These are phyloP conservation scores for Xylariomycetidae sp. DNA, from an alignment of 2,329 filamentous ascomycete species.

Conservation along the genomic window DNA sequence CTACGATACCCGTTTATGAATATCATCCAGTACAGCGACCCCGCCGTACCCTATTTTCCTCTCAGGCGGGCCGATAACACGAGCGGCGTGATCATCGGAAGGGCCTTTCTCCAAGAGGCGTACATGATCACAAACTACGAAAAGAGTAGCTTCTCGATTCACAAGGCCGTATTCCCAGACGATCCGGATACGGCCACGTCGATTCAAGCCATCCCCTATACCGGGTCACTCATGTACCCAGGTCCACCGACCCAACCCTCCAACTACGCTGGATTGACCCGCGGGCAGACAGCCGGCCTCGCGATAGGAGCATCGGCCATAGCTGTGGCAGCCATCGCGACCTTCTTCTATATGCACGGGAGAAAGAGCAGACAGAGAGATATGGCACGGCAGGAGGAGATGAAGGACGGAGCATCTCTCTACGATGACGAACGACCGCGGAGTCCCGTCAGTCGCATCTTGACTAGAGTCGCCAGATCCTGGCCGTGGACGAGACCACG, in stretches of 20 bases:
- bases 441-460: conserved; percentile 34
- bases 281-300: conserved; percentile 41
- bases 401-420: conserved; percentile 33
- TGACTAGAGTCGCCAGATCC: conserved; percentile 37
- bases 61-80: conserved; percentile 52
- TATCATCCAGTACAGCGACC: conserved; percentile 39
- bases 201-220: conserved; percentile 37
- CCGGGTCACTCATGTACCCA: conserved; percentile 46
- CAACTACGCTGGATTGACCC: conserved; percentile 28
- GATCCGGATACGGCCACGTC: conserved; percentile 35
- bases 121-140: conserved; percentile 57
- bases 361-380: conserved; percentile 22
- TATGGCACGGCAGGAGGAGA: conserved; percentile 22
- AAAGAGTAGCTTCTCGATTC: conserved; percentile 46
- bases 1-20: conserved; percentile 46
- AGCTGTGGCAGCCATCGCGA: conserved; percentile 25
- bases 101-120: conserved; percentile 67
- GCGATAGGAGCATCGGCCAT: conserved; percentile 36
- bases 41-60: conserved; percentile 59
- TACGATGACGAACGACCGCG: conserved; percentile 29
- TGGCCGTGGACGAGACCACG: conserved; percentile 28
- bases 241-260: conserved; percentile 22
- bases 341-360: conserved; percentile 29
- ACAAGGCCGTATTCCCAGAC: conserved; percentile 50
- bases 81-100: conserved; percentile 57